Base-by-base conservation (phyloP, 768 basidiomycete genomes). In the Phlebiopsis gigantea region DNA sequence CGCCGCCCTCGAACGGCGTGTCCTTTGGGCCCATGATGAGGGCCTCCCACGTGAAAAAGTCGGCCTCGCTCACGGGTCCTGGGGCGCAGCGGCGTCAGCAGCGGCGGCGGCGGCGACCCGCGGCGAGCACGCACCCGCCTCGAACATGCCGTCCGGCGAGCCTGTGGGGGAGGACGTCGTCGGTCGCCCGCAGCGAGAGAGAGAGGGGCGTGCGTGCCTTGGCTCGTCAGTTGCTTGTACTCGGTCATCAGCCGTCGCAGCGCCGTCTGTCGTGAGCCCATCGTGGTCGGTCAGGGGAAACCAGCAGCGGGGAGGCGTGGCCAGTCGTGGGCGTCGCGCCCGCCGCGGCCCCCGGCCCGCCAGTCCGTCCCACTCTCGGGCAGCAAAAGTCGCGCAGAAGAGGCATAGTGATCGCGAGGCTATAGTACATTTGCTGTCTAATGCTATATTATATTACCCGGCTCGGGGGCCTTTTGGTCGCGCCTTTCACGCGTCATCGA, bases 41-140 rank as follows among this genome's bases (percentile, higher is more conserved):
- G 7, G 94, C 93, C 72, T 97, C 94, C 94, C 94, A 96, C 56
- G 86, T 88, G 72, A 97, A 93, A 77, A 98, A 92, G 71, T 97
- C 93, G 55, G 87, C 84, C 72, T 97, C 93, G 54, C 90, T 86
- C 62, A 95, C 78, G 39, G 93, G 93, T 1, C 93, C 93, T 88
- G 67, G 45, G 6, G 53, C 47, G 22, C 29, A 24, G 26, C 53
- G 51, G 21, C n/a, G 15, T 48, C 47, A 41, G 29, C n/a, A 21
- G n/a, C 44, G 22, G 42, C 41, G 26, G 14, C 25, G 53, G 22
- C 12, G 29, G 15, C 34, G 34, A 9, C 31, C 12, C 31, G n/a
- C 4, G 34, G 34, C 50, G 47, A 30, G 28, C 61, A 81, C 88
- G 30, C 55, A 75, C 77, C 92, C 58, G 95, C 94, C 48, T 94